Base-by-base conservation (phyloP, 352 stramenopile species). In the Pythium brachiatum region DNA sequence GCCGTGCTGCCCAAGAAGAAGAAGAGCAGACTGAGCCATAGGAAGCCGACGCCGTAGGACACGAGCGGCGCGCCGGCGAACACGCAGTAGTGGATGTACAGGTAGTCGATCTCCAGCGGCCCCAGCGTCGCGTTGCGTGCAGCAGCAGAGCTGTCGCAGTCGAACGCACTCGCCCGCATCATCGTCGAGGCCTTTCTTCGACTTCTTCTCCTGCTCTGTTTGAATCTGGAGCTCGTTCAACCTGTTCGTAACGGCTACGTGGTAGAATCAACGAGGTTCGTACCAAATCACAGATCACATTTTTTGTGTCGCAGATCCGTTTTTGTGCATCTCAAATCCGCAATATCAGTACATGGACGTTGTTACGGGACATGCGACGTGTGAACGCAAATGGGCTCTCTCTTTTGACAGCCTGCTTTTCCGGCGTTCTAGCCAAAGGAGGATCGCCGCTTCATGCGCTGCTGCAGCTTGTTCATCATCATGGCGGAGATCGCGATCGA, bases 1-100 rank as follows among this genome's bases (percentile, higher is more conserved):
- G 97, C 97, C 15, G 97, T 99, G 53, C 79, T 94, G n/a, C 96
- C 97, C 48, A 99, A 46, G 61, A 95, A 89, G 78, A 88, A 92
- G 70, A 95, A 95, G 59, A 95, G 80, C 53, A 73, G 50, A 18
- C 70, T 64, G 52, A 93, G 81, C 86, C 86, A 95, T 15, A 86
- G 59, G 15, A 86, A 53, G n/a, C 93, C 60, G 36, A 83, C 50
- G 0, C 25, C 58, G 32, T 75, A 82, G 9, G 83, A 92, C 15
- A 89, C 54, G 21, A 82, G 62, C 18, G 86, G 76, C 23, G 64
- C 60, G 0, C 60, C 78, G 5, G 66, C 66, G 41, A 95, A 66
- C 21, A 68, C 63, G 50, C 83, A 93, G 61, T 89, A 89, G 77
- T 95, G 83, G 34, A 94, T 51, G 48, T 90, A 77, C 16, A 92